Evolutionary conservation across 2,329 filamentous ascomycete genomes (phyloP).

Genomic region (Colletotrichum caudatum): DNA sequence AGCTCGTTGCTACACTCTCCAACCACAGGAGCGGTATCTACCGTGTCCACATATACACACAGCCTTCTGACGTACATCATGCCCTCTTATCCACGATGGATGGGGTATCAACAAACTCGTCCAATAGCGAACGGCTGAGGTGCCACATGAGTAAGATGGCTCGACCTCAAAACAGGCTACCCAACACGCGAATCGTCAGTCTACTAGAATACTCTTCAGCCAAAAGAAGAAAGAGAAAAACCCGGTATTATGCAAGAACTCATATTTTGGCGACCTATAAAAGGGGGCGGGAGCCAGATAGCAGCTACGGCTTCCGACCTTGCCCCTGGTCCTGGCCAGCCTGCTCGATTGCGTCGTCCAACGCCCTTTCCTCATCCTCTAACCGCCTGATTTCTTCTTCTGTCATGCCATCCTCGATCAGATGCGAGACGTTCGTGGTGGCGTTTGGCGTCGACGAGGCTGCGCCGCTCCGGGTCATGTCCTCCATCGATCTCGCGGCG

Average conservation of each 20-base stretch:
- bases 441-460: conserved; percentile 43
- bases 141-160: neutral
- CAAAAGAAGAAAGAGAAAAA: neutral
- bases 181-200: neutral
- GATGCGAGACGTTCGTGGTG: conserved; percentile 59
- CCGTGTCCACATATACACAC: neutral
- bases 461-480: conserved; percentile 18
- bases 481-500: conserved; percentile 23
- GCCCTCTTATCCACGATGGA: neutral
- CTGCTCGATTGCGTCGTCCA: conserved; percentile 68
- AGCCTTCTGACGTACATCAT: neutral
- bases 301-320: conserved; percentile 16
- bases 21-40: neutral
- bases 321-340: conserved; percentile 46
- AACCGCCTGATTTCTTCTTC: conserved; percentile 65
- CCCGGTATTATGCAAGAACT: conserved; percentile 6
- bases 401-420: conserved; percentile 73
- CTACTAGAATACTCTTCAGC: neutral
- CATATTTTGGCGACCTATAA: neutral
- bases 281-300: neutral
- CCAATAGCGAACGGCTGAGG: neutral
- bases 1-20: neutral
- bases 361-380: conserved; percentile 68
- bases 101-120: neutral
- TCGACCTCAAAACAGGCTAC: neutral